These are phyloP conservation scores for Penicillium maclennaniae DNA, from an alignment of 495 filamentous ascomycete genomes.

Conservation along the genomic window DNA sequence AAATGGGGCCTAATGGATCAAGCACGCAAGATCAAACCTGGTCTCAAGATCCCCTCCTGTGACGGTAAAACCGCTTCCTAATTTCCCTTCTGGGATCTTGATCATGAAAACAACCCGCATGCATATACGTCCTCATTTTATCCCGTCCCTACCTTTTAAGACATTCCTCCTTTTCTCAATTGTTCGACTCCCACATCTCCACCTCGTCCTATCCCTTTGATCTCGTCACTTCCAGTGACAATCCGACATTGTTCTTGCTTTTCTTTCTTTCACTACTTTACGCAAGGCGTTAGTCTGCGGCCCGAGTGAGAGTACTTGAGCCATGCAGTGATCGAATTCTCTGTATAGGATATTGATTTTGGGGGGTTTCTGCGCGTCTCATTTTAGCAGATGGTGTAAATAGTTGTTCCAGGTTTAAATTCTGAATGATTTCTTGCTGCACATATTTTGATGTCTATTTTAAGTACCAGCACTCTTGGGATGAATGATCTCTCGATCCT, in stretches of 20 bases:
- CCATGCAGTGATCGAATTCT: background rate
- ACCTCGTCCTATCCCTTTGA: background rate
- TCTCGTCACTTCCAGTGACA: background rate
- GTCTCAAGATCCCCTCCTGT: conserved; percentile 85
- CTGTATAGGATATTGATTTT: background rate
- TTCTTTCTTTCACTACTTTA: background rate
- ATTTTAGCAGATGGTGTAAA: background rate
- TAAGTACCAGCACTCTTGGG: no score
- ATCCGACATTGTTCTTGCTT: background rate
- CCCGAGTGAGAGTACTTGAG: background rate
- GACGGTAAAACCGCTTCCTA: conserved; percentile 63
- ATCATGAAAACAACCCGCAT: conserved; percentile 20
- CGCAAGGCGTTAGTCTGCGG: background rate
- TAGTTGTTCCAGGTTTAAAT: background rate
- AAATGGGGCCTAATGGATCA: conserved; percentile 94
- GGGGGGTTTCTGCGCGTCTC: background rate
- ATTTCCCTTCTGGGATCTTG: conserved; percentile 13
- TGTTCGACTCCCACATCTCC: background rate
- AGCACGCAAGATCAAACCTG: conserved; percentile 77
- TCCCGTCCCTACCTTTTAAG: background rate
- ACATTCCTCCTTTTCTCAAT: background rate
- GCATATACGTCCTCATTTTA: conserved; percentile 11
- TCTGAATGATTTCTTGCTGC: background rate
- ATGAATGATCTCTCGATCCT: no score
- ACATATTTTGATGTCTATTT: background rate